Percentiles rank a stretch among this genome's conserved stretches.
These are phyloP conservation scores for Cystobasidiaceae sp. DNA, from an alignment of 1,284 basidiomycete genomes.

Conservation along the genomic window DNA sequence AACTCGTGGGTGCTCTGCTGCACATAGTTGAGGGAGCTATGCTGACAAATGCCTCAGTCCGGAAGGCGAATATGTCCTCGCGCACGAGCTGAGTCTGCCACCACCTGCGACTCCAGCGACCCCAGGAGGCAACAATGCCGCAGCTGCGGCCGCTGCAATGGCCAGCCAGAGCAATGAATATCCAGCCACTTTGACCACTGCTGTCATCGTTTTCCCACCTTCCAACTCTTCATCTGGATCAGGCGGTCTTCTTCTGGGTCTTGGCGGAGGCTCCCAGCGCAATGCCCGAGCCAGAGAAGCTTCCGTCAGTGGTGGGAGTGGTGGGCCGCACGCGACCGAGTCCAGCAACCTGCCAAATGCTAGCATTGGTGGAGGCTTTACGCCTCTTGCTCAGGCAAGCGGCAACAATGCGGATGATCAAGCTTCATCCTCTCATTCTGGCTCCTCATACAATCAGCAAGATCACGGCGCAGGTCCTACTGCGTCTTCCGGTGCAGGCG, in stretches of 20 bases:
- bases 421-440: constrained; percentile 17
- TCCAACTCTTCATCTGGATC: background rate
- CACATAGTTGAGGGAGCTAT: too few relatives aligned
- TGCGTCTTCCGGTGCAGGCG: too few relatives aligned
- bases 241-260: constrained; percentile 16
- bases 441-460: constrained; percentile 13
- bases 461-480: too few relatives aligned
- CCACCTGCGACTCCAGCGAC: constrained; percentile 14
- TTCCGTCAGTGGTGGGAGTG: too few relatives aligned
- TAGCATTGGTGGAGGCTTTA: too few relatives aligned
- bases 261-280: constrained; percentile 21
- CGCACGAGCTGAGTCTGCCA: constrained; percentile 23
- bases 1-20: too few relatives aligned
- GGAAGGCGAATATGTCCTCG: constrained; percentile 21
- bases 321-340: too few relatives aligned
- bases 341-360: too few relatives aligned
- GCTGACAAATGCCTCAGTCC: background rate
- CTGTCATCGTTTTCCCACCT: constrained; percentile 14
- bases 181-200: constrained; percentile 13
- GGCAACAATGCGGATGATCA: background rate
- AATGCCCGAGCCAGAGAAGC: constrained; percentile 5
- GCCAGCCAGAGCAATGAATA: constrained; percentile 2
- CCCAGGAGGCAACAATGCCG: constrained; percentile 11
- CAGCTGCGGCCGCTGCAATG: background rate
- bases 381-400: background rate